A percentile compares a stretch with the other conserved stretches of the same genome.
phyloP scores from a whole-genome alignment of 805 yeast genomes.

The Metschnikowia lunata region DNA sequence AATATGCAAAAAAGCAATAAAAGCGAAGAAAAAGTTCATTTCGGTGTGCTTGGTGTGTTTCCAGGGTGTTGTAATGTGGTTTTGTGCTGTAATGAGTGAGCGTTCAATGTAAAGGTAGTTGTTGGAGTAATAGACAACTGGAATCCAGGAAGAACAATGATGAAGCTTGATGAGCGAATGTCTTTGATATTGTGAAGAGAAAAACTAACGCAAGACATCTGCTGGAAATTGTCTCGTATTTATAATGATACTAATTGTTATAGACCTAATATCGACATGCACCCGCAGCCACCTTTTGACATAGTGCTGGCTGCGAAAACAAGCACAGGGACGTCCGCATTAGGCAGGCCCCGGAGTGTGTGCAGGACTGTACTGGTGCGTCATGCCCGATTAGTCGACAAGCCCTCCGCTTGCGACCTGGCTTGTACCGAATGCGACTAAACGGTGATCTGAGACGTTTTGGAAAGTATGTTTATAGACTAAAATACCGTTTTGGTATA shows the following conservation, averaged over 20 bases:
- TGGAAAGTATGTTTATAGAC: no score
- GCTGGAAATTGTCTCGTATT: no score
- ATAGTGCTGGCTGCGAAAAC: constrained; percentile 8
- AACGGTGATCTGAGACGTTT: neutral
- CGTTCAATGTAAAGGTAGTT: neutral
- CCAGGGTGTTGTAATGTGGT: neutral
- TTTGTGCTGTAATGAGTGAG: neutral
- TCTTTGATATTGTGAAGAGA: no score
- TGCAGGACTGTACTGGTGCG: constrained; percentile 1
- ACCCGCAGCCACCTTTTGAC: neutral
- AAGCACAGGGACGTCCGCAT: constrained; percentile 1
- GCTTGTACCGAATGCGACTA: constrained; percentile 2
- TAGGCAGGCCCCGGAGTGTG: neutral
- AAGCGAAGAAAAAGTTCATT: constrained; percentile 3
- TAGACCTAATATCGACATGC: no score
- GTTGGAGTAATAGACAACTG: neutral
- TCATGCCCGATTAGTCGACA: neutral
- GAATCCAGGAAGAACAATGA: neutral
- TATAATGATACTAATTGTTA: no score
- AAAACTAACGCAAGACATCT: no score
- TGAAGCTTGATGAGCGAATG: neutral
- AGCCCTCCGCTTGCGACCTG: constrained; percentile 3
- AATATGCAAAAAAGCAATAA: constrained; percentile 18
- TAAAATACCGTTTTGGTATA: no score
- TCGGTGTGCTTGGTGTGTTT: no score